A percentile compares a stretch with the other conserved stretches of the same genome.
phyloP scores from a whole-genome alignment of 1,284 basidiomycete species.

The Caloboletus inedulis region DNA sequence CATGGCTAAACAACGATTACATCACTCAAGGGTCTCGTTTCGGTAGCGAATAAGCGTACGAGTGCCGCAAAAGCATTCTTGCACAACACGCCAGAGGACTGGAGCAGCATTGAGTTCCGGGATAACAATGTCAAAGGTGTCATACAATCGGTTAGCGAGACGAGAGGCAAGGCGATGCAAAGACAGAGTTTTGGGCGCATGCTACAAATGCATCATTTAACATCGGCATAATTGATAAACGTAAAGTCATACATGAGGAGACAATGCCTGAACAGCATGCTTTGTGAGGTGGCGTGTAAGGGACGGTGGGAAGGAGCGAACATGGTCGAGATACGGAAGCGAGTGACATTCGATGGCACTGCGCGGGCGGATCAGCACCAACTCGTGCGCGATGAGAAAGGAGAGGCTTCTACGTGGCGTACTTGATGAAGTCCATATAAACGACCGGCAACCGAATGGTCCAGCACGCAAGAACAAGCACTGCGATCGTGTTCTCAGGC shows the following conservation, averaged over 20 bases:
- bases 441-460: conserved; percentile 71
- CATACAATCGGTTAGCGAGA: conserved; percentile 55
- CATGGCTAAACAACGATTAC: conserved; percentile 42
- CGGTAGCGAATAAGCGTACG: conserved; percentile 51
- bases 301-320: conserved; percentile 59
- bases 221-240: conserved; percentile 10
- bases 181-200: conserved; percentile 54
- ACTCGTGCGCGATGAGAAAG: neutral
- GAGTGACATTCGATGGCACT: conserved; percentile 72
- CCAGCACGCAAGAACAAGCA: conserved; percentile 76
- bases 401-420: conserved; percentile 25
- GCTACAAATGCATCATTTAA: conserved; percentile 39
- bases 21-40: conserved; percentile 2
- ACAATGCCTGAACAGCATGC: conserved; percentile 60
- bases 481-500: conserved; percentile 58
- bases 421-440: conserved; percentile 74
- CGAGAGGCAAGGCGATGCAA: conserved; percentile 64
- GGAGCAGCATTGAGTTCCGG: conserved; percentile 80
- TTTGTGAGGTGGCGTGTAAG: conserved; percentile 72
- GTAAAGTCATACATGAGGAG: conserved; percentile 52
- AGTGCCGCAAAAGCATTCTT: conserved; percentile 63
- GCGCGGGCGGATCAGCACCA: conserved; percentile 5
- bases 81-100: conserved; percentile 76
- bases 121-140: conserved; percentile 56
- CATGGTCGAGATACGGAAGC: conserved; percentile 80